Percentiles rank a stretch among this genome's conserved stretches.
Conservation (phyloP, 768 basidiomycete species). For the Amanita pallidorosea region DNA sequence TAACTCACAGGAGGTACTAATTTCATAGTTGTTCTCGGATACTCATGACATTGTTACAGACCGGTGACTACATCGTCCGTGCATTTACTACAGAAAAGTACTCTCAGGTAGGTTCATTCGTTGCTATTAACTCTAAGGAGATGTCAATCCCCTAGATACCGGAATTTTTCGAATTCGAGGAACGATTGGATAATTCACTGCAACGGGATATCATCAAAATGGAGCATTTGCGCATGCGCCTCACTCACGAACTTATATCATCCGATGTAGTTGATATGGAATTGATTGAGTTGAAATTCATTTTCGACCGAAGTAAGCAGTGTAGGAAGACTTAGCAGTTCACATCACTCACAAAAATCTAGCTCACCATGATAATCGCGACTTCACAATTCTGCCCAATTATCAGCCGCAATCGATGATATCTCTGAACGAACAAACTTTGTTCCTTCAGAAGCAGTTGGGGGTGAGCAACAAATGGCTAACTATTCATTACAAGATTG, state of each 20-base stretch:
- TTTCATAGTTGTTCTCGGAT: neutral
- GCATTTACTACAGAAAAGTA: slow-evolving; percentile 78
- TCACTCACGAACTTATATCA: slow-evolving; percentile 61
- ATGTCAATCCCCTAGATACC: slow-evolving; percentile 44
- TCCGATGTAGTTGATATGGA: slow-evolving; percentile 74
- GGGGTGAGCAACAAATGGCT: slow-evolving; percentile 35
- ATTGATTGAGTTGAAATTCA: slow-evolving; percentile 74
- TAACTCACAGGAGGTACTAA: slow-evolving; percentile 65
- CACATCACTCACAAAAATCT: slow-evolving; percentile 8
- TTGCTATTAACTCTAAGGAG: neutral
- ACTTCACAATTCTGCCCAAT: slow-evolving; percentile 67
- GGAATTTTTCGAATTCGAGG: slow-evolving; percentile 76
- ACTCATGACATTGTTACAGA: slow-evolving; percentile 25
- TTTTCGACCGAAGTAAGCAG: slow-evolving; percentile 60
- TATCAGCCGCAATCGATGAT: slow-evolving; percentile 53
- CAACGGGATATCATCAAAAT: slow-evolving; percentile 76
- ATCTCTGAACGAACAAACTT: slow-evolving; percentile 56
- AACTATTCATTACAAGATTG: neutral
- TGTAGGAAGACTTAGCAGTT: neutral
- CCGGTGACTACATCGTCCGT: slow-evolving; percentile 69
- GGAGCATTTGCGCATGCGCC: slow-evolving; percentile 78
- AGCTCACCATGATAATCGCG: slow-evolving; percentile 83
- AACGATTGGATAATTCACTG: slow-evolving; percentile 72
- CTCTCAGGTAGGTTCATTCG: slow-evolving; percentile 43
- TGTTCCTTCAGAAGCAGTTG: slow-evolving; percentile 50